A percentile compares a stretch with the other conserved stretches of the same genome.
These are phyloP conservation scores for Juncus inflexus DNA, from an alignment of 176 grass and related monocot species.

Conservation along the genomic window DNA sequence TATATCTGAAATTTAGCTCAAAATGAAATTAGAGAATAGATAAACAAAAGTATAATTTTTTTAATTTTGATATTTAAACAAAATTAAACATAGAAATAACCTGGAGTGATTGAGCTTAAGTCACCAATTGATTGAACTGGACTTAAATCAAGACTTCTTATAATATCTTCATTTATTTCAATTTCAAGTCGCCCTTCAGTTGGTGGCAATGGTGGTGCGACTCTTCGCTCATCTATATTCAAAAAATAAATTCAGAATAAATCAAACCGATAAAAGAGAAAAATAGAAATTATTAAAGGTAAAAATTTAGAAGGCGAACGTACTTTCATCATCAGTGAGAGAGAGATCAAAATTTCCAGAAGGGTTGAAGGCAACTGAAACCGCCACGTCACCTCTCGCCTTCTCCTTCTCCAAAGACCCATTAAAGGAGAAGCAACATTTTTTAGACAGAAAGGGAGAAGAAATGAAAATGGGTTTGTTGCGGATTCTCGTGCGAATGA, in stretches of 20 bases:
- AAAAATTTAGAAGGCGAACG: not conserved
- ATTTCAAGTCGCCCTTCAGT: constrained; percentile 68
- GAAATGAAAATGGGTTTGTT: not conserved
- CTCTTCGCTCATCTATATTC: constrained; percentile 31
- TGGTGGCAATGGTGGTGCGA: constrained; percentile 64
- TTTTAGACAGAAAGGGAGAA: not conserved
- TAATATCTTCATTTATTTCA: constrained; percentile 44
- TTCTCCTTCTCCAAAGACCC: not conserved
- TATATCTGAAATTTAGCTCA: no score
- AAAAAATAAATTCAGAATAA: not conserved
- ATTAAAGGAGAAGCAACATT: constrained; percentile 9
- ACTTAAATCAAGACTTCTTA: constrained; percentile 49
- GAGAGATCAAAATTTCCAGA: constrained; percentile 84
- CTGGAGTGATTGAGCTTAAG: constrained; percentile 33
- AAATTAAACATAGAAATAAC: constrained; percentile 12
- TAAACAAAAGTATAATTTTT: not conserved
- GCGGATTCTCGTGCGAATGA: not conserved
- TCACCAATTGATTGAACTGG: constrained; percentile 44
- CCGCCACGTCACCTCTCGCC: constrained; percentile 22
- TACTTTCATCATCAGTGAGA: constrained; percentile 40
- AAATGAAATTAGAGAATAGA: no score
- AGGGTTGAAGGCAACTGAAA: constrained; percentile 71
- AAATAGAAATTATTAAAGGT: not conserved
- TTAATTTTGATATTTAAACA: constrained; percentile 1
- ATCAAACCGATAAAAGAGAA: not conserved